Evolutionary conservation across 2,329 filamentous ascomycete species (phyloP).

Genomic region (Alternaria ethzedia): DNA sequence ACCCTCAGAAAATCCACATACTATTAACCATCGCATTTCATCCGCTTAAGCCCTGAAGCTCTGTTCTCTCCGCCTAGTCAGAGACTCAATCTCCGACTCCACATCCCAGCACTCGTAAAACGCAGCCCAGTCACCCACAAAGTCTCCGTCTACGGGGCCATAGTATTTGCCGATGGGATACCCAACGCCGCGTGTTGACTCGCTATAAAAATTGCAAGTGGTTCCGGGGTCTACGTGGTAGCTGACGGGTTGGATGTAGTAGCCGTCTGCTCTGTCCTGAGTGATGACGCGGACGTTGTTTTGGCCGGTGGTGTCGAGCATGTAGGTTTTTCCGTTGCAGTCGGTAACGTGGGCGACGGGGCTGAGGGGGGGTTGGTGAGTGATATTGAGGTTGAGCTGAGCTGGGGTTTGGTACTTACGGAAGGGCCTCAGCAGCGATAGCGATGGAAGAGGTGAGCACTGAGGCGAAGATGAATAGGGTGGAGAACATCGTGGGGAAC

Average conservation of each 20-base stretch:
- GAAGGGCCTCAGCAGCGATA: neutral
- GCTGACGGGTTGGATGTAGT: constrained; percentile 3
- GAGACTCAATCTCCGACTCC: neutral
- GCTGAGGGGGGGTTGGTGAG: neutral
- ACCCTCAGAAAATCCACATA: neutral
- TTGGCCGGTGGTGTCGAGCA: neutral
- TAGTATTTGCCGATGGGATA: constrained; percentile 8
- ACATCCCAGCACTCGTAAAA: constrained; percentile 12
- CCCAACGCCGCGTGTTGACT: constrained; percentile 2
- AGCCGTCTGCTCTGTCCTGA: neutral
- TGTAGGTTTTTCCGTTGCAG: neutral
- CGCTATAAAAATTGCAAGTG: constrained; percentile 14
- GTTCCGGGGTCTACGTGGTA: constrained; percentile 1
- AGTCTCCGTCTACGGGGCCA: constrained; percentile 4
- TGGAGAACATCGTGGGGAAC: neutral
- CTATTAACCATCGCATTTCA: rapidly evolving
- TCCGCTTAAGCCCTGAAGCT: neutral
- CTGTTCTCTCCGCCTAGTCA: neutral
- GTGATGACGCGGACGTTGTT: constrained; percentile 6
- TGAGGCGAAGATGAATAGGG: neutral
- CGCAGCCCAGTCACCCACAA: constrained; percentile 9
- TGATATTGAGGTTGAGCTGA: neutral
- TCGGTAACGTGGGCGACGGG: constrained; percentile 3
- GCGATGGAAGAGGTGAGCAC: neutral
- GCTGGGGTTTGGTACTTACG: neutral